These are phyloP conservation scores for Puccinia coronata DNA, from an alignment of 1,284 basidiomycete genomes.

Conservation along the genomic window DNA sequence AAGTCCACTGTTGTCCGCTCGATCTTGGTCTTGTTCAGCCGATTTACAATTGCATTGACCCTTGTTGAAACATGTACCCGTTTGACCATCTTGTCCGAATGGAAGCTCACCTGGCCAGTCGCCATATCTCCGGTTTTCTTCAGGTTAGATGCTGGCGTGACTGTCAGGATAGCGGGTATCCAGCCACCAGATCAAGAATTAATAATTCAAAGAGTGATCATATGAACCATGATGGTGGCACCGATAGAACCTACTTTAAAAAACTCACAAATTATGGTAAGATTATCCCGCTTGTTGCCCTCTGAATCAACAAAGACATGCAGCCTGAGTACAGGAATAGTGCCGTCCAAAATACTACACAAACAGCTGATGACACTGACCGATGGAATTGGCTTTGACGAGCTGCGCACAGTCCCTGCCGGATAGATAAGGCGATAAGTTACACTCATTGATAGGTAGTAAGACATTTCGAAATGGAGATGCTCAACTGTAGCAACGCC, in stretches of 20 bases:
- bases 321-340: slow-evolving; percentile 1
- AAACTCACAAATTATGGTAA: slow-evolving; percentile 92
- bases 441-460: too few relatives aligned
- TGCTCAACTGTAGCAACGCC: slow-evolving; percentile 65
- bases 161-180: background rate
- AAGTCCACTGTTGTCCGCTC: slow-evolving; percentile 46
- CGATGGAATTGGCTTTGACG: slow-evolving; percentile 96
- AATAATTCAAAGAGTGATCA: background rate
- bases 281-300: slow-evolving; percentile 92
- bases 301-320: slow-evolving; percentile 20
- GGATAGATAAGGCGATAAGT: background rate
- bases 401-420: slow-evolving; percentile 79
- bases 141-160: slow-evolving; percentile 45
- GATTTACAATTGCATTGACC: slow-evolving; percentile 87
- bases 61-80: slow-evolving; percentile 75
- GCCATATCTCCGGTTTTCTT: slow-evolving; percentile 97
- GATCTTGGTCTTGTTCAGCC: slow-evolving; percentile 90
- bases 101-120: slow-evolving; percentile 90
- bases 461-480: background rate
- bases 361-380: slow-evolving; percentile 66
- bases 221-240: background rate
- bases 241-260: slow-evolving; percentile 29
- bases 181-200: background rate
- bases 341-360: background rate
- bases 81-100: slow-evolving; percentile 77